Percentiles rank a stretch among this genome's conserved stretches.
These are phyloP conservation scores for Anastatica hierochuntica DNA, from an alignment of 345 rosid genomes.

Conservation along the genomic window DNA sequence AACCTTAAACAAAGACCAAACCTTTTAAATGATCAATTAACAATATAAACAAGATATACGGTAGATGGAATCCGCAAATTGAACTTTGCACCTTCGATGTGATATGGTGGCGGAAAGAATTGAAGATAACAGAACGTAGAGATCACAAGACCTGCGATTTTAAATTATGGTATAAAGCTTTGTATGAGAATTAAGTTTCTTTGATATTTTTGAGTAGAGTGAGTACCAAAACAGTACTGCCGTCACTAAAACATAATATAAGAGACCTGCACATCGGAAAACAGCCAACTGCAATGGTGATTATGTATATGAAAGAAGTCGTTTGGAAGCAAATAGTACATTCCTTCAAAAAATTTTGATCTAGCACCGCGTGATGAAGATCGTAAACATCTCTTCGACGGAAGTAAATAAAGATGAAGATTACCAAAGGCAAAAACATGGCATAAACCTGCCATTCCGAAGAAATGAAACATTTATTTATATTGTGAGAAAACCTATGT, in stretches of 20 bases:
- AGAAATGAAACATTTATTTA: not conserved
- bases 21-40: not conserved
- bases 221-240: too few relatives aligned
- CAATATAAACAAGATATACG: too few relatives aligned
- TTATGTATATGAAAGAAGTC: too few relatives aligned
- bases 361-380: constrained; percentile 80
- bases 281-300: not conserved
- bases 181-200: not conserved
- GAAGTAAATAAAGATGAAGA: constrained; percentile 45
- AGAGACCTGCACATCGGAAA: constrained; percentile 49
- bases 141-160: constrained; percentile 38
- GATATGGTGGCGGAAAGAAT: constrained; percentile 63
- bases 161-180: not conserved
- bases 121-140: constrained; percentile 67
- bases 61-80: too few relatives aligned
- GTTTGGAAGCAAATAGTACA: not conserved
- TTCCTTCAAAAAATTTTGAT: constrained; percentile 26
- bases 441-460: constrained; percentile 62
- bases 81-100: constrained; percentile 46
- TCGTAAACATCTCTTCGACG: constrained; percentile 77
- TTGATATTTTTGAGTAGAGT: too few relatives aligned
- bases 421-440: constrained; percentile 49
- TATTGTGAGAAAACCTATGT: not conserved
- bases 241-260: constrained; percentile 55
- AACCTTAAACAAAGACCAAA: constrained; percentile 28